Evolutionary conservation across 495 filamentous ascomycete genomes (phyloP), one percentile per base, ranked within the genome.

Genomic region (Trichoderma gamsii): DNA sequence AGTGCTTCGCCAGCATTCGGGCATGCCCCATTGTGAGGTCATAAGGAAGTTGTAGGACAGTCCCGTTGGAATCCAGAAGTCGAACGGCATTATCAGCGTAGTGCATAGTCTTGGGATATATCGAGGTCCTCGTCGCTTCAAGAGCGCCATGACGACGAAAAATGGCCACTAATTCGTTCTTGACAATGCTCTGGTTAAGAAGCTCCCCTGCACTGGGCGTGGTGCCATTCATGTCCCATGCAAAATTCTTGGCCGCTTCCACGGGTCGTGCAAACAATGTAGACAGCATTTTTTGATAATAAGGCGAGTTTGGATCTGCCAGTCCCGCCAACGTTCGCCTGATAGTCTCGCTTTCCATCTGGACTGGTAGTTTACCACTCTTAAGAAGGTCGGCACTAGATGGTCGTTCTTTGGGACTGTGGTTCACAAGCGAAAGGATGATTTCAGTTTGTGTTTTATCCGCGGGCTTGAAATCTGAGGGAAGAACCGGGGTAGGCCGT

Each of bases 81-180:
- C 91, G 88, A 27, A 94, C 90, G 15, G 83, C 83, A 52, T 85
- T 85, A 18, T 78, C 75, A 4, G 82, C 76, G 73, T 98, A 97
- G 75, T 92, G 87, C 3, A 84, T 78, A 25, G 93, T 96, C 56
- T 88, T 85, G 1, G 95, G 95, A 69, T 97, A 92, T 13, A 98
- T 78, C 61, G 85, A 82, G 41, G 88, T 87, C 44, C 92, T 85
- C 38, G 87, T 82, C 0, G 85, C 85, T 74, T 97, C 92, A 25
- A 97, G 88, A 3, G 96, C 95, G 0, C 95, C 95, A 75, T 98
- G 96, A 35, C 88, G 85, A n/a, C 90, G 89, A 72, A 98, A 99
- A 16, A 97, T 90, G 9, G 85, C 83, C 12, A 84, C 85, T 67
- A 99, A 76, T 32, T 84, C 86, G 67, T 95, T 86, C 72, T 92